Evolutionary conservation across 2,329 filamentous ascomycete species (phyloP), one percentile per base, ranked within the genome.

Genomic region (Aspergillus quadrilineatus): DNA sequence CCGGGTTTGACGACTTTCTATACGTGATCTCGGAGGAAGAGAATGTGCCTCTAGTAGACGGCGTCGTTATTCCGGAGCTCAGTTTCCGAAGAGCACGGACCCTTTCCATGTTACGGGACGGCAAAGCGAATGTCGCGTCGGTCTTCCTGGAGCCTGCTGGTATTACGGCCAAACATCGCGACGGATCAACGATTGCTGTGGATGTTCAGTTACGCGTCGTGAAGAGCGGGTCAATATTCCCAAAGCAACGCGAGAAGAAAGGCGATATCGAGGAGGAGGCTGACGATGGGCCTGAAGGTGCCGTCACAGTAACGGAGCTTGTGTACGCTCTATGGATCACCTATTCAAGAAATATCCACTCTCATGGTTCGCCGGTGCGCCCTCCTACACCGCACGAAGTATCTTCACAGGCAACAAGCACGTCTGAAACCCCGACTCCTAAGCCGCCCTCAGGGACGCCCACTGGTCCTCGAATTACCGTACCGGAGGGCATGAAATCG

Each of bases 251-350:
- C 52, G 82, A 87, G 55, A 79, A 87, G 61, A 83, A 86, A 2
- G 83, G 88, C n/a, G 79, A 84, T 52, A 86, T 91, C 69, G 75
- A 77, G 39, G 83, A 82, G 47, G 82, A 83, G 37, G 81, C 83
- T 45, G 77, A 75, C n/a, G 69, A 76, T 58, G 70, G 73, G 28
- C 67, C 70, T 48, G 67, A 72, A 63, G 76, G 72, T 45, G 66
- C 69, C 6, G 67, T 78, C 7, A 80, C 83, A n/a, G 73, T 81
- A 59, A 84, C 87, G 14, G 92, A 97, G 71, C 83, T 96, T 60
- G 92, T 97, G 0, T 97, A 92, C 76, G 94, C 94, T 9, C 77
- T 99, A 30, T 99, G 94, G 94, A 89, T 99, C 63, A 97, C 93
- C 1, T 99, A 97, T 71, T 97, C 93, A 15, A 84, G 92, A 60